phyloP scores from a whole-genome alignment of 192 early-diverging fungal species.

The Coemansia sp. region DNA sequence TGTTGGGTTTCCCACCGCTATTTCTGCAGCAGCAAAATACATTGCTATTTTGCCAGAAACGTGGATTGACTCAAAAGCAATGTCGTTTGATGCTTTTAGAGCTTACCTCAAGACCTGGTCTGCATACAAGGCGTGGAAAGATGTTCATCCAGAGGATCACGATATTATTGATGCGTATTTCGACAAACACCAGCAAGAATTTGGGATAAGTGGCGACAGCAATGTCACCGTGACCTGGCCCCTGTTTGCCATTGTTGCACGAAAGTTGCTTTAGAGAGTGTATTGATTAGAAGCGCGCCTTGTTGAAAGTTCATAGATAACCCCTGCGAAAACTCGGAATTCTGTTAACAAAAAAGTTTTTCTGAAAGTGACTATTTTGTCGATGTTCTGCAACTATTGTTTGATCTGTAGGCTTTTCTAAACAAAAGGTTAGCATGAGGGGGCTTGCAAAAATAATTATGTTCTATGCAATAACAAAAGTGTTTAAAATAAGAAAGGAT shows the following conservation, averaged over 20 bases:
- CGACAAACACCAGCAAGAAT: conserved; percentile 10
- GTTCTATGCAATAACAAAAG: too few species aligned
- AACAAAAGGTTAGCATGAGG: too few species aligned
- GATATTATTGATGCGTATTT: conserved; percentile 24
- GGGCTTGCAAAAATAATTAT: too few species aligned
- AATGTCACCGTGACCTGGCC: conserved; percentile 21
- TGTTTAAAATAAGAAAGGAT: too few species aligned
- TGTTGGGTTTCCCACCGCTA: conserved; percentile 12
- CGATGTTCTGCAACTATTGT: too few species aligned
- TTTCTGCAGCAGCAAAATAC: background rate
- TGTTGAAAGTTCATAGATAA: too few species aligned
- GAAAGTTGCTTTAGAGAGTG: background rate
- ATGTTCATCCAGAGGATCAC: conserved; percentile 3
- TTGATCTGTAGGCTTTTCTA: too few species aligned
- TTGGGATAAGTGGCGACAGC: conserved; percentile 2
- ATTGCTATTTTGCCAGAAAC: conserved; percentile 10
- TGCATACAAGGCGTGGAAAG: conserved; percentile 32
- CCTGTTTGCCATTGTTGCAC: conserved; percentile 36
- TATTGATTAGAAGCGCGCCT: too few species aligned
- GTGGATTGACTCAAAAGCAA: conserved; percentile 18
- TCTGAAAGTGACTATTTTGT: too few species aligned
- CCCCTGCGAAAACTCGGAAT: too few species aligned
- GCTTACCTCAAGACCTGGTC: conserved; percentile 41
- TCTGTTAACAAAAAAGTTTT: too few species aligned
- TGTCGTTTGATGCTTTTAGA: conserved; percentile 17